A percentile compares a stretch with the other conserved stretches of the same genome.
Conservation (phyloP, 2,329 filamentous ascomycete genomes). For the Sporothrix pallida region DNA sequence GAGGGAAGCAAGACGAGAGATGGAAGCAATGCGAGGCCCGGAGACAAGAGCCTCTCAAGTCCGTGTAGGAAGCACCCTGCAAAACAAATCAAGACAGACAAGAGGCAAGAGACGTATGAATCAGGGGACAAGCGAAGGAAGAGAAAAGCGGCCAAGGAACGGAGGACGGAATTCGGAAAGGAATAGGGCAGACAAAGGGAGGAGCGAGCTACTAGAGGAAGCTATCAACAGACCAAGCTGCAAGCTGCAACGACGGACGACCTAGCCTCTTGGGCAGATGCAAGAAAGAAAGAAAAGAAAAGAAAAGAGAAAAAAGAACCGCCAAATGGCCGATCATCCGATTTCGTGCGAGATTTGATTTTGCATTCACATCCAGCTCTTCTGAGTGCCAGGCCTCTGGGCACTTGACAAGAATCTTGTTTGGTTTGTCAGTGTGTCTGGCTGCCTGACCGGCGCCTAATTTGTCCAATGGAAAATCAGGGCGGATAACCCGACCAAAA, state of each 20-base stretch:
- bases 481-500: background rate
- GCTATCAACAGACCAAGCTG: background rate
- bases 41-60: background rate
- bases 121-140: background rate
- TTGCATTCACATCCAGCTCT: background rate
- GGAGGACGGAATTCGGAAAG: background rate
- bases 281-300: no score
- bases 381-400: no score
- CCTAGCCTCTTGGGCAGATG: no score
- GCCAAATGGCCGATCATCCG: background rate
- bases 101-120: background rate
- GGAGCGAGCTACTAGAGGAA: background rate
- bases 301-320: no score
- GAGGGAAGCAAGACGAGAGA: no score
- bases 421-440: no score
- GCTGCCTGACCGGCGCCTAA: constrained; percentile 19
- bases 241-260: no score
- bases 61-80: background rate
- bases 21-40: background rate
- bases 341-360: background rate
- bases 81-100: background rate
- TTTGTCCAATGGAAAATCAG: constrained; percentile 6
- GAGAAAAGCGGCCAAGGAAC: background rate
- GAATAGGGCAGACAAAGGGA: constrained; percentile 1
- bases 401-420: no score